Conservation (phyloP, 495 filamentous ascomycete genomes). For the Emericellopsis terricola region DNA sequence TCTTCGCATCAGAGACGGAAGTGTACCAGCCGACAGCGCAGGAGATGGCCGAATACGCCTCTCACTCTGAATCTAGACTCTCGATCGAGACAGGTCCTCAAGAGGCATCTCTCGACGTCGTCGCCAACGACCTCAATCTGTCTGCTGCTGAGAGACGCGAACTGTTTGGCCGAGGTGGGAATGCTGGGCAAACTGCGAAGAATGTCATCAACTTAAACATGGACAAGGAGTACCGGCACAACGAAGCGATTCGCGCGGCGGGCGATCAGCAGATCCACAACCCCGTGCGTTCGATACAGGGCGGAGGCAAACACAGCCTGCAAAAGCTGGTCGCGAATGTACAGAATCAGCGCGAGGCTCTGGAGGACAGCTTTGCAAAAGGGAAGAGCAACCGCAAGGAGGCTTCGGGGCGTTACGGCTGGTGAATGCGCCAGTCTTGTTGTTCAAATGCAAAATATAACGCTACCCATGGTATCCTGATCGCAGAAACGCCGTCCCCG, state of each 20-base stretch:
- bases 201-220: constrained; percentile 68
- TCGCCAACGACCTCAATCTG: constrained; percentile 59
- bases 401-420: constrained; percentile 69
- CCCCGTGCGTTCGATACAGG: constrained; percentile 66
- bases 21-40: background rate
- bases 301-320: constrained; percentile 65
- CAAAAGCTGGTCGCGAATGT: constrained; percentile 73
- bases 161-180: constrained; percentile 52
- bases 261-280: constrained; percentile 55
- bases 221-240: constrained; percentile 66
- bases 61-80: background rate
- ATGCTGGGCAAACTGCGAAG: constrained; percentile 17
- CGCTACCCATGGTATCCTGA: background rate
- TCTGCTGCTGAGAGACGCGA: constrained; percentile 56
- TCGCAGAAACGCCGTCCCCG: background rate
- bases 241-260: constrained; percentile 51
- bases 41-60: background rate
- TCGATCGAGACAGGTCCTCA: background rate
- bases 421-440: constrained; percentile 21
- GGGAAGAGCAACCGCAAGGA: constrained; percentile 59
- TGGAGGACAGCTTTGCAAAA: constrained; percentile 77
- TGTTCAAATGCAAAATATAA: too few species aligned
- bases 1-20: constrained; percentile 10
- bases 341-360: constrained; percentile 56
- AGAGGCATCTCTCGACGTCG: constrained; percentile 35